phyloP scores from a whole-genome alignment of 2,329 filamentous ascomycete genomes.

The Aspergillus quadricinctus region DNA sequence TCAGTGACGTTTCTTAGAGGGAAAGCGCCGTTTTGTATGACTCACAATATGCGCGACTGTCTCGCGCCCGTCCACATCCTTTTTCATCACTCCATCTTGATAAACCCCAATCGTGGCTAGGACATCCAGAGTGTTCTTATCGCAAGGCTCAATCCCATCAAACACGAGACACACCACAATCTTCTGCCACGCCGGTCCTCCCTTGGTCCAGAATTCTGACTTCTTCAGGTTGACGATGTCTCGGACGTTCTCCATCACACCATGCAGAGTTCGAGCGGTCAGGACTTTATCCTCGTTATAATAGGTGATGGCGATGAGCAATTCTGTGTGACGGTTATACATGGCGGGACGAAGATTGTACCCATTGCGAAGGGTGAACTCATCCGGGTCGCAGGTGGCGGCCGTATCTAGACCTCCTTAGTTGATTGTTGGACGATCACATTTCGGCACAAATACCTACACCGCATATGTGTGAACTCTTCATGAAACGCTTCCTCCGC shows the following conservation, averaged over 20 bases:
- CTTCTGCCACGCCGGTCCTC: conserved; percentile 98
- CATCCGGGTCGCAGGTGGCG: conserved; percentile 94
- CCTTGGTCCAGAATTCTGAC: conserved; percentile 99
- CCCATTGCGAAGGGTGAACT: conserved; percentile 97
- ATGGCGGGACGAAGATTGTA: conserved; percentile 96
- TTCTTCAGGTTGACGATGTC: conserved; percentile 99
- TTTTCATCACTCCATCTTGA: conserved; percentile 98
- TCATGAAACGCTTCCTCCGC: conserved; percentile 78
- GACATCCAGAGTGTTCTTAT: conserved; percentile 91
- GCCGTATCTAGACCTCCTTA: conserved; percentile 63
- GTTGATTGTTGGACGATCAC: not conserved
- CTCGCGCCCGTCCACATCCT: conserved; percentile 94
- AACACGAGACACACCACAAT: conserved; percentile 97
- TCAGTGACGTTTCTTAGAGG: conserved; percentile 10
- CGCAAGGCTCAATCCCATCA: conserved; percentile 94
- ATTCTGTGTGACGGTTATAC: conserved; percentile 97
- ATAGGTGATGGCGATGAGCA: conserved; percentile 96
- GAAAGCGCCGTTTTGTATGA: not conserved
- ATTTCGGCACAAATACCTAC: conserved; percentile 38
- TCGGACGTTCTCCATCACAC: conserved; percentile 97
- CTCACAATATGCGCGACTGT: conserved; percentile 82
- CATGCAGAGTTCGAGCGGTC: conserved; percentile 84
- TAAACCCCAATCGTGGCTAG: conserved; percentile 93
- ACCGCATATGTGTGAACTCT: conserved; percentile 97
- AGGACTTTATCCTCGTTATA: conserved; percentile 99